Percentiles rank a stretch among this genome's conserved stretches.
These are phyloP conservation scores for Candida easanensis DNA, from an alignment of 805 yeast genomes.

Conservation along the genomic window DNA sequence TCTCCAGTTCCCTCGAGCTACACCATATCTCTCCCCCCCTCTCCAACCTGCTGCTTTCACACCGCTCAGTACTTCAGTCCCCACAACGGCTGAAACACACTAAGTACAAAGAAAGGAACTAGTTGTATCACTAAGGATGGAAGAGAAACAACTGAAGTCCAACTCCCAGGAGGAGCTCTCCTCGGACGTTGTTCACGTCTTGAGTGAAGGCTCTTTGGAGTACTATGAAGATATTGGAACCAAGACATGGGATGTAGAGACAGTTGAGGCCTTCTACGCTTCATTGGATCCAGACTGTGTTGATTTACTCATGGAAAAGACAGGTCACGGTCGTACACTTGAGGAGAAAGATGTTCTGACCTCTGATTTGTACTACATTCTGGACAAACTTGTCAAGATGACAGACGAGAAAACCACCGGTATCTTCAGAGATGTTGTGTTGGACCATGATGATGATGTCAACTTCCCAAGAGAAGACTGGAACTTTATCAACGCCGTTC, in stretches of 20 bases:
- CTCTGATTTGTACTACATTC: constrained; percentile 14
- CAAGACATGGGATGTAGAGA: constrained; percentile 13
- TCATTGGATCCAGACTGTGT: constrained; percentile 5
- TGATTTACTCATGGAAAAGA: constrained; percentile 12
- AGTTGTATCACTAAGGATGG: background rate
- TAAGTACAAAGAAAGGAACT: too few species aligned
- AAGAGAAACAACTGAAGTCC: background rate
- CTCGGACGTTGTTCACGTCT: background rate
- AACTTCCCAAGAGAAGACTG: constrained; percentile 37
- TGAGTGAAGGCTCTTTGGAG: background rate
- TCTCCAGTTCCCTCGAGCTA: too few species aligned
- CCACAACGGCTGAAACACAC: too few species aligned
- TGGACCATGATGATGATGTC: constrained; percentile 44
- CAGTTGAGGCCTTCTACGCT: constrained; percentile 9
- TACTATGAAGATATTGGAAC: background rate
- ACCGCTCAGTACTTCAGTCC: too few species aligned
- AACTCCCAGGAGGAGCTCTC: background rate
- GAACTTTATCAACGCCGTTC: constrained; percentile 6
- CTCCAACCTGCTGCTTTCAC: too few species aligned
- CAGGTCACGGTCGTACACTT: constrained; percentile 17
- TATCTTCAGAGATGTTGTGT: constrained; percentile 35
- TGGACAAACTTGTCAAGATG: constrained; percentile 17
- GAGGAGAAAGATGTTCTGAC: constrained; percentile 12
- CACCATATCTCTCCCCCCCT: too few species aligned
- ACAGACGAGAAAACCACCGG: constrained; percentile 26